These are phyloP conservation scores for Cynara cardunculus DNA, from an alignment of 129 eudicot species.

Conservation along the genomic window DNA sequence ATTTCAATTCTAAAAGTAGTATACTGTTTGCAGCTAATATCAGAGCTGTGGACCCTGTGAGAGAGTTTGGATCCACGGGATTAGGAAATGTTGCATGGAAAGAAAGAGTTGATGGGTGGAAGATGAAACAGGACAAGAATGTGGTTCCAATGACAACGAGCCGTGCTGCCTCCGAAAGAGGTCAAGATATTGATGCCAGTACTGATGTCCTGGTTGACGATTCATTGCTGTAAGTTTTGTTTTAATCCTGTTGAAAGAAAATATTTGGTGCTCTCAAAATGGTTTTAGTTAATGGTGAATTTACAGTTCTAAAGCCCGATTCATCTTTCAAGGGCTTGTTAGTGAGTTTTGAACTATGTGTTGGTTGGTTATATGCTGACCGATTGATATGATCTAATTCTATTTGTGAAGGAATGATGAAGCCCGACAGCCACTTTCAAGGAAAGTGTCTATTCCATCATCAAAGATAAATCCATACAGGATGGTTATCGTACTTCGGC, in stretches of 20 bases:
- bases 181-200: slow-evolving; percentile 93
- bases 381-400: slow-evolving; percentile 19
- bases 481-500: slow-evolving; percentile 92
- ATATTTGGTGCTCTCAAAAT: background rate
- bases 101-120: slow-evolving; percentile 99
- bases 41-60: slow-evolving; percentile 81
- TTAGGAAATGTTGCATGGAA: slow-evolving; percentile 98
- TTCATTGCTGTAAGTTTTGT: slow-evolving; percentile 61
- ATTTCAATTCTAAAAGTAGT: background rate
- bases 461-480: slow-evolving; percentile 96
- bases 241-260: background rate
- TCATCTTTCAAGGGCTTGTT: background rate
- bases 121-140: slow-evolving; percentile 88
- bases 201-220: slow-evolving; percentile 81
- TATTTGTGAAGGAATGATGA: slow-evolving; percentile 84
- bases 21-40: slow-evolving; percentile 65
- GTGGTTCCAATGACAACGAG: slow-evolving; percentile 67
- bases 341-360: too few relatives aligned
- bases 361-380: background rate
- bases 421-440: slow-evolving; percentile 95
- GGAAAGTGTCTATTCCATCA: slow-evolving; percentile 94
- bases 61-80: slow-evolving; percentile 92
- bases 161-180: slow-evolving; percentile 95
- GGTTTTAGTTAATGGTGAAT: background rate
- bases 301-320: background rate